Evolutionary conservation across 441 rosid species (phyloP).

Genomic region (California macrophylla): DNA sequence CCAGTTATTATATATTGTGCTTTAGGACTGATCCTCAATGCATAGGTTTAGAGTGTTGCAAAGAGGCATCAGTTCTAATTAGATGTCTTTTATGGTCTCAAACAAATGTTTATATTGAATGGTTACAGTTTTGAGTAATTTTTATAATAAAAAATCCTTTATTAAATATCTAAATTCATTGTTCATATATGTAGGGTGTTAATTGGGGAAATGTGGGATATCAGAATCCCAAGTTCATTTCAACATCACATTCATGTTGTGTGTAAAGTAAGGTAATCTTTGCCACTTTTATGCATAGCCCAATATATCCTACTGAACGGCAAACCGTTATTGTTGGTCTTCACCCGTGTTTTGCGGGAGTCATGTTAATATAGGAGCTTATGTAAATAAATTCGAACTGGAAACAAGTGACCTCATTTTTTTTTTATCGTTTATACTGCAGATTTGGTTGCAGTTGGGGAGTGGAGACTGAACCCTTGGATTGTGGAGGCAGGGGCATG

Average conservation of each 20-base stretch:
- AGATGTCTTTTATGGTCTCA: background rate
- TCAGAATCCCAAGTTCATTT: background rate
- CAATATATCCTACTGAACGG: too few species aligned
- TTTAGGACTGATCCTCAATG: background rate
- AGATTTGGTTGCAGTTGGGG: background rate
- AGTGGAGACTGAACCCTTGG: constrained; percentile 4
- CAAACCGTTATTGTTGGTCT: too few species aligned
- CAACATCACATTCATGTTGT: background rate
- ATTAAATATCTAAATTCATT: background rate
- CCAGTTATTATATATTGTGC: background rate
- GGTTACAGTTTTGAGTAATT: background rate
- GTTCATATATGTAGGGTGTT: background rate
- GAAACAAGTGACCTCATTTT: too few species aligned
- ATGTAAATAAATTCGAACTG: background rate
- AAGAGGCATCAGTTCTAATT: background rate
- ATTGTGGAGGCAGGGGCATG: background rate
- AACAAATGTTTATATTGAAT: too few species aligned
- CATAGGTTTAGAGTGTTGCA: background rate
- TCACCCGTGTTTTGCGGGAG: too few species aligned
- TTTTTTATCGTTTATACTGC: background rate
- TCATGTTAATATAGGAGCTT: background rate
- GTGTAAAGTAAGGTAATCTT: background rate
- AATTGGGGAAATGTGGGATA: constrained; percentile 1
- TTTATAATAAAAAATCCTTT: background rate
- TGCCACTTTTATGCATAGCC: too few species aligned